Evolutionary conservation across 352 stramenopile species (phyloP), one percentile per base, ranked within the genome.

Genomic region (Aphanomyces cochlioides): DNA sequence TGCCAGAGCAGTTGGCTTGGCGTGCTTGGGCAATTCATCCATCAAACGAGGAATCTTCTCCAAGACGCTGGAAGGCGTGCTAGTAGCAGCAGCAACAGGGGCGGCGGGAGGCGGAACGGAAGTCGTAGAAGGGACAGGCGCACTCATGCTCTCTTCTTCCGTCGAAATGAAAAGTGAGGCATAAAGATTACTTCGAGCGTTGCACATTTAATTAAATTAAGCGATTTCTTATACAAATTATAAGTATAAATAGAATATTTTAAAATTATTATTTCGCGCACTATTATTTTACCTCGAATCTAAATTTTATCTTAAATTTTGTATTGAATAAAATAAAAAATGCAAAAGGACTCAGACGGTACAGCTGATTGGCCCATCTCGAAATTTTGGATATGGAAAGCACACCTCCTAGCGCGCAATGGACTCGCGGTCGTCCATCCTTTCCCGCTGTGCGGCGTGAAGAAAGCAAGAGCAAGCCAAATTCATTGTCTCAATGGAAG

Each of bases 41-140:
- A 83, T 88, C 47, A 95, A 81, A 64, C 87, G 87, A 68, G 85
- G 87, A 34, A 82, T 85, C 76, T 91, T 90, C 66, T 93, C 84
- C 59, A 87, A 69, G 47, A 93, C 81, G 69, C 84, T 91, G 10
- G 64, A 50, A 12, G 59, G 5, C 15, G 56, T 59, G 15, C 47
- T 28, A 7, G 54, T 34, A n/a, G 47, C 8, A 12, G 64, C 43
- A 28, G 56, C 38, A n/a, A 47, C 10, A 38, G 54, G 53, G 17
- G 64, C n/a, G 40, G 64, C 64, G 47, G 64, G 50, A 39, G 64
- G 64, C 36, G 64, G 17, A 19, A 45, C 50, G 41, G 54, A 7
- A 61, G 36, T 34, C 28, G 50, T n/a, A 41, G 54, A 12, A 37
- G 54, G 43, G 17, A 50, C 21, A 37, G 64, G 19, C 28, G 64